Evolutionary conservation across 768 basidiomycete genomes (phyloP).

Genomic region (Tylopilus balloui): DNA sequence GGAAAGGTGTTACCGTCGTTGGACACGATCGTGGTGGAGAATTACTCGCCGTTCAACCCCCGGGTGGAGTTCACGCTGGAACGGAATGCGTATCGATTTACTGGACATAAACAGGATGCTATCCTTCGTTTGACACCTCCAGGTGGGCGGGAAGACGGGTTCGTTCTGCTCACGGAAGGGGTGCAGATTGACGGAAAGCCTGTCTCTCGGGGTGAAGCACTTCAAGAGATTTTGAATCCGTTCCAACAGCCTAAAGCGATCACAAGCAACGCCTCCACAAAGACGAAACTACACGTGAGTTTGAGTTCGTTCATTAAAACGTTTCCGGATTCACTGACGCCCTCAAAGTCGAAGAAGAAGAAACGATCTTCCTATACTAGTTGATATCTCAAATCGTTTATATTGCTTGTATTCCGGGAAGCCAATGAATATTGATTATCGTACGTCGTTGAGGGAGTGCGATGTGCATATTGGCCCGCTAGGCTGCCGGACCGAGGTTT

Average conservation of each 20-base stretch:
- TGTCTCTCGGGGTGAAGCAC: constrained; percentile 17
- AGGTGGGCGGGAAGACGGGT: constrained; percentile 17
- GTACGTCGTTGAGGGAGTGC: not conserved
- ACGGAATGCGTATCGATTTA: constrained; percentile 22
- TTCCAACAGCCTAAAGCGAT: constrained; percentile 5
- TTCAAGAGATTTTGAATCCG: constrained; percentile 21
- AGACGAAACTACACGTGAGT: constrained; percentile 18
- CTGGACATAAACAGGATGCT: constrained; percentile 16
- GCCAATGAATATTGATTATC: no score
- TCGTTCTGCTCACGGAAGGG: constrained; percentile 22
- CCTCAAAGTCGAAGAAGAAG: constrained; percentile 16
- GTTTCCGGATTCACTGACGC: constrained; percentile 4
- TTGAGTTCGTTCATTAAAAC: not conserved
- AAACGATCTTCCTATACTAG: constrained; percentile 6
- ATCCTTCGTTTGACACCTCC: constrained; percentile 17
- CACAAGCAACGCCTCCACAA: not conserved
- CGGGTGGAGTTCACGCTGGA: constrained; percentile 24
- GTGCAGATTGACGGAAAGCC: constrained; percentile 24
- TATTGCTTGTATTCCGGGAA: not conserved
- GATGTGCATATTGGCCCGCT: not conserved
- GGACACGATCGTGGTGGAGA: constrained; percentile 27
- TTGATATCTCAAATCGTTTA: constrained; percentile 1
- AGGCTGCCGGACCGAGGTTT: not conserved
- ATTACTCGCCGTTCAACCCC: constrained; percentile 17
- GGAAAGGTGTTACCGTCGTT: constrained; percentile 15